Conservation (phyloP, 805 yeast genomes). For the Lipomyces mesembrius region DNA sequence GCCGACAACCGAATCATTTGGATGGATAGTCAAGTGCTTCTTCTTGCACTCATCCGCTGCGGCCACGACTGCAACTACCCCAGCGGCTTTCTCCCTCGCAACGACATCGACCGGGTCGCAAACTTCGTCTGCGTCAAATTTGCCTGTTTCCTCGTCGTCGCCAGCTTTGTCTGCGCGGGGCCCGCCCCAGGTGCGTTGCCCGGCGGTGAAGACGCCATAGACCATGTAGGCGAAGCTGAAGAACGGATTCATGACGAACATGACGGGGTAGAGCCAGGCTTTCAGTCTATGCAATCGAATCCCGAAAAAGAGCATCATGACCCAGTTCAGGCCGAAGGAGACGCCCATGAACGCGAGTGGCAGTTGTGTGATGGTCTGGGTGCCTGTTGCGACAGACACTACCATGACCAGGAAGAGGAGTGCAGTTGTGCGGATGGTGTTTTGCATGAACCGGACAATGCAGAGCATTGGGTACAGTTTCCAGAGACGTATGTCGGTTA, state of each 20-base stretch:
- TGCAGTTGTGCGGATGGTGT: slow-evolving; percentile 35
- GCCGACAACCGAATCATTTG: slow-evolving; percentile 29
- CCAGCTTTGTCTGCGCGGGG: slow-evolving; percentile 33
- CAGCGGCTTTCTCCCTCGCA: slow-evolving; percentile 1
- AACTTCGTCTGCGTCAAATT: slow-evolving; percentile 1
- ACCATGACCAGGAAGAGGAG: slow-evolving; percentile 24
- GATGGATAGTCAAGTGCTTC: slow-evolving; percentile 22
- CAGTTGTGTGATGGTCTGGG: slow-evolving; percentile 11
- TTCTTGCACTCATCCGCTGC: neutral
- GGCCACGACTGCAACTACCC: neutral
- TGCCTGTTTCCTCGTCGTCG: slow-evolving; percentile 12
- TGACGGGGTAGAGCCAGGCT: slow-evolving; percentile 32
- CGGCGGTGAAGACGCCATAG: slow-evolving; percentile 34
- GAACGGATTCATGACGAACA: slow-evolving; percentile 31
- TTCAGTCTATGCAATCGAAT: slow-evolving; percentile 25
- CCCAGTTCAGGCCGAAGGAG: slow-evolving; percentile 31
- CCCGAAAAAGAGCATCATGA: slow-evolving; percentile 29
- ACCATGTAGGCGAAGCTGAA: slow-evolving; percentile 34
- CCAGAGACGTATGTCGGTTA: slow-evolving; percentile 35
- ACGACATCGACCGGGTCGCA: slow-evolving; percentile 17
- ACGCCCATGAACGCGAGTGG: slow-evolving; percentile 24
- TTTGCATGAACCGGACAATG: slow-evolving; percentile 34
- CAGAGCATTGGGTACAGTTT: slow-evolving; percentile 33
- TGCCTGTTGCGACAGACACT: slow-evolving; percentile 15
- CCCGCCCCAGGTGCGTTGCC: slow-evolving; percentile 36